Conservation (phyloP, 495 filamentous ascomycete species). For the Aspergillus steynii region DNA sequence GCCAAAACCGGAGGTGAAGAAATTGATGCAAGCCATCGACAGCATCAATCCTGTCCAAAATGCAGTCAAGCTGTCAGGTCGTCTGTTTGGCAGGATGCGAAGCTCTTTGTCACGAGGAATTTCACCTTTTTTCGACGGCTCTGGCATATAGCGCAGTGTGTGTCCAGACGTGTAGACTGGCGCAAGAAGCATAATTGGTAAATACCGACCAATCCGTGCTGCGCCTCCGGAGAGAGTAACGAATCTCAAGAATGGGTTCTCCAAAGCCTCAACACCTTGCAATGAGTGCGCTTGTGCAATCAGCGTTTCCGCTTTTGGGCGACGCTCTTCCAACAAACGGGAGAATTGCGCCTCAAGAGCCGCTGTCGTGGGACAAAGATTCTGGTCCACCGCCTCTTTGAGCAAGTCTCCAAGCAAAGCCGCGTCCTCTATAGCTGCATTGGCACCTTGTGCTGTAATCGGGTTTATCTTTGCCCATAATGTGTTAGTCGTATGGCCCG, state of each 20-base stretch:
- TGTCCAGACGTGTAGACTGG: neutral
- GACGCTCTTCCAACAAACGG: neutral
- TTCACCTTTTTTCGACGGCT: neutral
- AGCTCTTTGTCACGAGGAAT: neutral
- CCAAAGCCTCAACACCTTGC: conserved; percentile 1
- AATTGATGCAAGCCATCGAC: neutral
- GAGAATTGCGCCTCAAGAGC: neutral
- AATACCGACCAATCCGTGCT: neutral
- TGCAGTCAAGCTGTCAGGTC: neutral
- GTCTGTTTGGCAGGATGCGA: neutral
- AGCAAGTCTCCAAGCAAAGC: conserved; percentile 14
- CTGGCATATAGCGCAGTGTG: neutral
- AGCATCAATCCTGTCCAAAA: neutral
- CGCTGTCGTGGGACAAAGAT: neutral
- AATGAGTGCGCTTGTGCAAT: neutral
- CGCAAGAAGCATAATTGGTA: too few species aligned
- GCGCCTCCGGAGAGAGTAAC: neutral
- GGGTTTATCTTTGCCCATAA: conserved; percentile 20
- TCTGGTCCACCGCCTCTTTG: neutral
- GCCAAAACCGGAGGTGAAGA: neutral
- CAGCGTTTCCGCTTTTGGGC: neutral
- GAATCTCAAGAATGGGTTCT: conserved; percentile 1
- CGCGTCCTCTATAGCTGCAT: conserved; percentile 37
- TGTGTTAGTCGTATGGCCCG: too few species aligned
- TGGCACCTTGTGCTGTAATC: conserved; percentile 33